phyloP scores from a whole-genome alignment of 2,329 filamentous ascomycete genomes.

The Cladosporium sp. region DNA sequence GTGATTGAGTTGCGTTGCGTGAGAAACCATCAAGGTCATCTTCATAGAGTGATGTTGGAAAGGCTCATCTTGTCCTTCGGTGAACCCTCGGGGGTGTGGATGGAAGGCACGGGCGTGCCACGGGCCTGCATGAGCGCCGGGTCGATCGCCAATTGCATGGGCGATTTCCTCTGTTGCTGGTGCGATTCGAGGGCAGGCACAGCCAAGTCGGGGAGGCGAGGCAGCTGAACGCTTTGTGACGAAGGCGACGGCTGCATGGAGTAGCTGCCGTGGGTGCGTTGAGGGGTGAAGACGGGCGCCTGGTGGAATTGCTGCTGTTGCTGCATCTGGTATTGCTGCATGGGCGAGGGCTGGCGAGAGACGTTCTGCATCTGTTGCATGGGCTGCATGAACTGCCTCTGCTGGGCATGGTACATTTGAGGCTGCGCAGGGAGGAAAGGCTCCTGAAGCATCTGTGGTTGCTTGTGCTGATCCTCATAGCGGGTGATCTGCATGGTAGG shows the following conservation, averaged over 20 bases:
- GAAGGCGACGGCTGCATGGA: conserved; percentile 15
- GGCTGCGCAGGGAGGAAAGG: conserved; percentile 29
- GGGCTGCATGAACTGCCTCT: conserved; percentile 19
- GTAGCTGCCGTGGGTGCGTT: conserved; percentile 4
- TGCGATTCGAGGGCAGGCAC: conserved; percentile 12
- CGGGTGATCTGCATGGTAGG: conserved; percentile 28
- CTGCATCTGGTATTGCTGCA: conserved; percentile 12
- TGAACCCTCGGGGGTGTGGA: conserved; percentile 29
- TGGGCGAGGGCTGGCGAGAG: conserved; percentile 11
- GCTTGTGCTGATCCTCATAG: conserved; percentile 26
- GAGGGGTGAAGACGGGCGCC: background rate
- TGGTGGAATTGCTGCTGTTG: conserved; percentile 13
- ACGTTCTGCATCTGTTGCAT: conserved; percentile 24
- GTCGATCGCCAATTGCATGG: conserved; percentile 22
- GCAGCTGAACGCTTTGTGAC: conserved; percentile 24
- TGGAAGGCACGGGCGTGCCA: conserved; percentile 24
- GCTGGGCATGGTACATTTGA: conserved; percentile 22
- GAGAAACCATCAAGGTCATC: conserved; percentile 4
- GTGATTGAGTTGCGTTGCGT: background rate
- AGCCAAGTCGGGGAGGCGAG: conserved; percentile 25
- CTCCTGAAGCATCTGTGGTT: conserved; percentile 32
- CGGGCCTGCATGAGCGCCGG: conserved; percentile 21
- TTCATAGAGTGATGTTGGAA: conserved; percentile 31
- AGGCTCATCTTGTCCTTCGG: conserved; percentile 37
- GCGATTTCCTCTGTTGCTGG: conserved; percentile 12